Evolutionary conservation across 1,284 basidiomycete genomes (phyloP).

Genomic region (Malassezia restricta): DNA sequence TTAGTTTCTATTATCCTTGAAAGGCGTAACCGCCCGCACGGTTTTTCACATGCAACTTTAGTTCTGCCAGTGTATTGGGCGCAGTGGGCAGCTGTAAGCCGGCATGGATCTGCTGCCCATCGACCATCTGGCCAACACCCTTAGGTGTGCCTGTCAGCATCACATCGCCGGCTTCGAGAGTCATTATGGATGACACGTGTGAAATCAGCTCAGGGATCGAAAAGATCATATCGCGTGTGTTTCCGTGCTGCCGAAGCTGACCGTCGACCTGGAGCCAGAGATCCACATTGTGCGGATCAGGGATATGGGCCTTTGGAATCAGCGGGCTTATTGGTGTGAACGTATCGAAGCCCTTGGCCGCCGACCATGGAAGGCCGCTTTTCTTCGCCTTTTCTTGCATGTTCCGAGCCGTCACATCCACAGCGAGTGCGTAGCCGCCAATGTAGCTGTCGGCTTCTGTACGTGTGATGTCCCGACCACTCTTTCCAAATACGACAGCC

Average conservation of each 20-base stretch:
- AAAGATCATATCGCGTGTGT: constrained; percentile 84
- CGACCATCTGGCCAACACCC: constrained; percentile 67
- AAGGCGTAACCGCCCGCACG: constrained; percentile 6
- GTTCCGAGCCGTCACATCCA: constrained; percentile 92
- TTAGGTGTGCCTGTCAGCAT: constrained; percentile 60
- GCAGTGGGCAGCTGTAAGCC: constrained; percentile 50
- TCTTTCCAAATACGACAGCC: constrained; percentile 71
- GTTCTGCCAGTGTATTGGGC: constrained; percentile 5
- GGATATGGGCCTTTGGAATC: constrained; percentile 62
- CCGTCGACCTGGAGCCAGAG: constrained; percentile 77
- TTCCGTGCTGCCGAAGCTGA: constrained; percentile 67
- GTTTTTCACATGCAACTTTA: constrained; percentile 2
- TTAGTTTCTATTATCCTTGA: not conserved
- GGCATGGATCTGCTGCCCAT: constrained; percentile 70
- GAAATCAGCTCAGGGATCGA: constrained; percentile 76
- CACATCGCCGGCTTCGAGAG: constrained; percentile 60
- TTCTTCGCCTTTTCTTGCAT: constrained; percentile 85
- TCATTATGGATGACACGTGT: constrained; percentile 90
- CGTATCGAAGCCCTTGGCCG: constrained; percentile 80
- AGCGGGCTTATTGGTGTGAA: constrained; percentile 75
- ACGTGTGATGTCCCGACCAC: constrained; percentile 66
- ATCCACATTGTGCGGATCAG: constrained; percentile 63
- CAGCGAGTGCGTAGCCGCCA: constrained; percentile 83
- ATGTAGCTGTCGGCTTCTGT: constrained; percentile 64
- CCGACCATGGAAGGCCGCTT: constrained; percentile 83